A percentile compares a stretch with the other conserved stretches of the same genome.
phyloP scores from a whole-genome alignment of 805 yeast species.

The Candida tammaniensis region DNA sequence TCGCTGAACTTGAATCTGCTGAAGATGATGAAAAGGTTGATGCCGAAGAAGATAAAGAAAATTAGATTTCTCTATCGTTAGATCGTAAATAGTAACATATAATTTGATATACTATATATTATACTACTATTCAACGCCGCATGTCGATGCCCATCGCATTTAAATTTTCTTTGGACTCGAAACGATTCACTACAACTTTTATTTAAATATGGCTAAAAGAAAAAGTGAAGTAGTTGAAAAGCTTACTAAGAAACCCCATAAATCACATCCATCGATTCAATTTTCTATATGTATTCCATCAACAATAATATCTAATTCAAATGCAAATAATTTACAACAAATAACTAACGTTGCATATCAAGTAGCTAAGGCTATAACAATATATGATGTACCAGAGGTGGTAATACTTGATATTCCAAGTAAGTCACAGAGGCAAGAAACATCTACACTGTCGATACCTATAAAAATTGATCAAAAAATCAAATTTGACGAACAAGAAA shows the following conservation, averaged over 20 bases:
- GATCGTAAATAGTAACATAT: no score
- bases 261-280: slow-evolving; percentile 23
- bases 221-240: slow-evolving; percentile 21
- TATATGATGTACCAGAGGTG: slow-evolving; percentile 70
- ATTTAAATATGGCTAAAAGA: slow-evolving; percentile 22
- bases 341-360: slow-evolving; percentile 73
- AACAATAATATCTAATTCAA: slow-evolving; percentile 49
- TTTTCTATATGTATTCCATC: slow-evolving; percentile 75
- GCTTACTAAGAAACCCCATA: slow-evolving; percentile 30
- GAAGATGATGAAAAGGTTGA: slow-evolving; percentile 41
- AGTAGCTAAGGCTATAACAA: slow-evolving; percentile 70
- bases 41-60: slow-evolving; percentile 23
- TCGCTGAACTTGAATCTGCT: slow-evolving; percentile 62
- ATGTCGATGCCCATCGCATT: no score
- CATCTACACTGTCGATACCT: slow-evolving; percentile 15
- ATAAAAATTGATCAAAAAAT: slow-evolving; percentile 27
- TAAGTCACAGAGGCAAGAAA: slow-evolving; percentile 15
- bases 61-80: slow-evolving; percentile 9
- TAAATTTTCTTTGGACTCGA: neutral
- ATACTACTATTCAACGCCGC: no score
- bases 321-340: slow-evolving; percentile 68
- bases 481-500: slow-evolving; percentile 21
- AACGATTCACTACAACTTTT: neutral
- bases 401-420: slow-evolving; percentile 59
- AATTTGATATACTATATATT: neutral